Percentiles rank a stretch among this genome's conserved stretches.
These are phyloP conservation scores for Aspergillus aculeatinus DNA, from an alignment of 2,329 filamentous ascomycete genomes.

Conservation along the genomic window DNA sequence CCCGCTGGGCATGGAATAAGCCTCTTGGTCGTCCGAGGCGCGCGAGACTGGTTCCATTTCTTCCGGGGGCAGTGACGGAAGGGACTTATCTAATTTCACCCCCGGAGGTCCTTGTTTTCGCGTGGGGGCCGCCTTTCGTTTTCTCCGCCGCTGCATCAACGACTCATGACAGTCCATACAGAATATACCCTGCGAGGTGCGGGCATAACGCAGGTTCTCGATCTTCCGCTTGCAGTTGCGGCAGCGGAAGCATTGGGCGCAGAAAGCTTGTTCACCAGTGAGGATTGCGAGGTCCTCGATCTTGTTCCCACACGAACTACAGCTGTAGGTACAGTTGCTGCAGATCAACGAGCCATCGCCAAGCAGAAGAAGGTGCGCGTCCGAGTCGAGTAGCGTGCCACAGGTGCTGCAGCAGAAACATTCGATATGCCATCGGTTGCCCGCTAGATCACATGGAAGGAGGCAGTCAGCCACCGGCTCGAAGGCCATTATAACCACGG, in stretches of 20 bases:
- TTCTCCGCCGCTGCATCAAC: slow-evolving; percentile 86
- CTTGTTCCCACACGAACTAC: slow-evolving; percentile 93
- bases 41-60: slow-evolving; percentile 61
- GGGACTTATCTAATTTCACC: slow-evolving; percentile 81
- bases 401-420: slow-evolving; percentile 98
- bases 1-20: slow-evolving; percentile 62
- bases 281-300: slow-evolving; percentile 97
- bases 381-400: slow-evolving; percentile 91
- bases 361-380: slow-evolving; percentile 93
- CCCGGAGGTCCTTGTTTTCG: slow-evolving; percentile 42
- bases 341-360: slow-evolving; percentile 98
- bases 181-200: slow-evolving; percentile 97
- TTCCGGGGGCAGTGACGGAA: slow-evolving; percentile 83
- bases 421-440: slow-evolving; percentile 97
- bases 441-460: slow-evolving; percentile 58
- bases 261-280: slow-evolving; percentile 97
- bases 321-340: slow-evolving; percentile 99
- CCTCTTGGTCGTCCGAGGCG: slow-evolving; percentile 57
- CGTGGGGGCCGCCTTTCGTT: slow-evolving; percentile 60
- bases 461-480: slow-evolving; percentile 24
- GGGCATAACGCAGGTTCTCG: slow-evolving; percentile 94
- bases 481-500: not conserved
- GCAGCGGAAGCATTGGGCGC: slow-evolving; percentile 94
- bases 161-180: slow-evolving; percentile 99
- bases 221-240: slow-evolving; percentile 99